phyloP scores from a whole-genome alignment of 164 flowering plant species.

The Liriodendron chinense region DNA sequence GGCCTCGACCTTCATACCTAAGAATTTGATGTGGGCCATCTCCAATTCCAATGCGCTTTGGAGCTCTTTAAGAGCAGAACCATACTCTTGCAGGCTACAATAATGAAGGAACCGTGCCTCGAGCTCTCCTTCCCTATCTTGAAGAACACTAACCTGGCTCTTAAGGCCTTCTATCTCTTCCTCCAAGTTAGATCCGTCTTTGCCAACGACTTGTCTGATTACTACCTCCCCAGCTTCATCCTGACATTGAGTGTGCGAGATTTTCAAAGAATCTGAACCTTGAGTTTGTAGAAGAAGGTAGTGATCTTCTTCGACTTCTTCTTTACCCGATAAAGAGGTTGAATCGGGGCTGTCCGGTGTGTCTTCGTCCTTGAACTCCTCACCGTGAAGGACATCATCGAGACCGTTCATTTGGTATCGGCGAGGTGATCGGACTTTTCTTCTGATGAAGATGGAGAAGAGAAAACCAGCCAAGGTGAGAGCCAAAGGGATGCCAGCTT shows the following conservation, averaged over 20 bases:
- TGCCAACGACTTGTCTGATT: neutral
- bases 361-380: conserved; percentile 12
- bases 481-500: conserved; percentile 56
- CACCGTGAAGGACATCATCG: conserved; percentile 11
- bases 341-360: conserved; percentile 9
- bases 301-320: conserved; percentile 13
- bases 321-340: neutral
- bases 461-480: conserved; percentile 46
- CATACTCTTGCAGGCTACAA: conserved; percentile 44
- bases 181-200: conserved; percentile 12
- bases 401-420: conserved; percentile 2
- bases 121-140: conserved; percentile 37
- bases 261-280: conserved; percentile 5
- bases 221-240: neutral
- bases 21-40: conserved; percentile 32
- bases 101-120: conserved; percentile 32
- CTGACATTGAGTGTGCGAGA: neutral
- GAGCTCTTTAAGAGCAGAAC: conserved; percentile 38
- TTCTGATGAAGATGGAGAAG: conserved; percentile 25
- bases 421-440: conserved; percentile 15
- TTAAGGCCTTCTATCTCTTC: conserved; percentile 36
- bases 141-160: conserved; percentile 29
- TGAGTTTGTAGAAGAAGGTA: conserved; percentile 5
- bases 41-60: conserved; percentile 34
- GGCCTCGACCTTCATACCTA: conserved; percentile 37